A percentile compares a stretch with the other conserved stretches of the same genome.
Evolutionary conservation across 257 asterid genomes (phyloP).

Genomic region (Solanum phureja): DNA sequence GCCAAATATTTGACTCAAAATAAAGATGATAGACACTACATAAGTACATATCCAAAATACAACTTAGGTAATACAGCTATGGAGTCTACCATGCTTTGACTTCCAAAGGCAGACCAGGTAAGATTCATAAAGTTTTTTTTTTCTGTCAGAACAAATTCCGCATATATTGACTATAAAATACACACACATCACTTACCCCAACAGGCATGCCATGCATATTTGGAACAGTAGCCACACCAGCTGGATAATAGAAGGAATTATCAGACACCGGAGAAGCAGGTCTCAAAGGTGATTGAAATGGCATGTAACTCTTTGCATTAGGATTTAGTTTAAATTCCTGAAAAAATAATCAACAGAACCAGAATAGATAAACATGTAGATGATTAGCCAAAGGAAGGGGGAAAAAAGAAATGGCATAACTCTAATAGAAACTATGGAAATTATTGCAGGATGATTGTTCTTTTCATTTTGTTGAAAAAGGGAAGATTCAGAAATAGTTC

Average conservation of each 20-base stretch:
- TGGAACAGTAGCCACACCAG: constrained; percentile 47
- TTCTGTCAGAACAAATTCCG: not conserved
- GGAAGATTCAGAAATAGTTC: not conserved
- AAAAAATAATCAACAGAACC: not conserved
- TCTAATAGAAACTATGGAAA: not conserved
- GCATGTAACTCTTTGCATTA: constrained; percentile 73
- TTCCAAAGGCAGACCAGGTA: not conserved
- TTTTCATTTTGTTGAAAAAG: not conserved
- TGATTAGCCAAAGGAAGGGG: not conserved
- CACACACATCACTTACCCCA: constrained; percentile 50
- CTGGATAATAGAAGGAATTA: constrained; percentile 71
- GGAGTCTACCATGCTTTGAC: not conserved
- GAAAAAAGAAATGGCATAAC: not conserved
- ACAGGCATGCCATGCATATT: constrained; percentile 88
- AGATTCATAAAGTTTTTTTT: not conserved
- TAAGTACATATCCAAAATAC: not conserved
- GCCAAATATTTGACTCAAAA: not conserved
- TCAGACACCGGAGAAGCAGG: constrained; percentile 83
- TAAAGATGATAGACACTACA: not conserved
- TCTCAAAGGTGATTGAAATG: constrained; percentile 62
- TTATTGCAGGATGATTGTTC: not conserved
- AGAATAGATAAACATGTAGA: not conserved
- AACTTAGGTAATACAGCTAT: not conserved
- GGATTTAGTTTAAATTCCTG: constrained; percentile 95
- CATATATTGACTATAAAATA: not conserved